Evolutionary conservation across 495 filamentous ascomycete genomes (phyloP).

Genomic region (Podospora pseudocomata): DNA sequence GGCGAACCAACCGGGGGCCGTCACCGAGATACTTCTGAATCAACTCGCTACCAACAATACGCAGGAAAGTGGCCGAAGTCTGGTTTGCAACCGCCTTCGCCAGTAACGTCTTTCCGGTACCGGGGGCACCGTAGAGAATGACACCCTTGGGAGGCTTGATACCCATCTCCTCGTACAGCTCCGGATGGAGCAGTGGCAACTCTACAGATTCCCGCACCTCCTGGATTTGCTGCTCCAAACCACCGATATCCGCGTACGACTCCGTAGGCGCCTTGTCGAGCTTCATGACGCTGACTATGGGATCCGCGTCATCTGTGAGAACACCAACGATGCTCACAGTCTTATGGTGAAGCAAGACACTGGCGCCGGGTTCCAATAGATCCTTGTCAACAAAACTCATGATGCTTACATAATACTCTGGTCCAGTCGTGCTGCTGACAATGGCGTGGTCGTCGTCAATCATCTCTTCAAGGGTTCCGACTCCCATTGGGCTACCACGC

Average conservation of each 20-base stretch:
- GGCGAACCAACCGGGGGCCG: slow-evolving; percentile 87
- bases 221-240: slow-evolving; percentile 91
- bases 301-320: slow-evolving; percentile 93
- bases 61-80: slow-evolving; percentile 95
- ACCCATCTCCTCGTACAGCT: slow-evolving; percentile 99
- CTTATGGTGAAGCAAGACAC: slow-evolving; percentile 95
- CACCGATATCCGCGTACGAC: slow-evolving; percentile 98
- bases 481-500: slow-evolving; percentile 97
- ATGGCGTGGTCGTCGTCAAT: slow-evolving; percentile 99
- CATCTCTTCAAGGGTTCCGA: slow-evolving; percentile 96
- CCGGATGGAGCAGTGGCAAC: slow-evolving; percentile 89
- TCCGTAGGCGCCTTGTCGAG: slow-evolving; percentile 98
- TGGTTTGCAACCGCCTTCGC: slow-evolving; percentile 99
- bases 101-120: slow-evolving; percentile 95
- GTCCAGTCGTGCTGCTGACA: slow-evolving; percentile 93
- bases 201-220: slow-evolving; percentile 97
- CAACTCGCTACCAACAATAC: slow-evolving; percentile 95
- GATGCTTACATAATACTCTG: slow-evolving; percentile 99
- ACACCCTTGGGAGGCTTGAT: slow-evolving; percentile 99
- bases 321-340: slow-evolving; percentile 97
- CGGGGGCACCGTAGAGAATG: slow-evolving; percentile 95
- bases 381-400: slow-evolving; percentile 99
- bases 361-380: slow-evolving; percentile 91
- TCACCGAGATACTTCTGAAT: slow-evolving; percentile 99
- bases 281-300: slow-evolving; percentile 98